Conservation (phyloP, 495 filamentous ascomycete genomes). For the Echria macrotheca region DNA sequence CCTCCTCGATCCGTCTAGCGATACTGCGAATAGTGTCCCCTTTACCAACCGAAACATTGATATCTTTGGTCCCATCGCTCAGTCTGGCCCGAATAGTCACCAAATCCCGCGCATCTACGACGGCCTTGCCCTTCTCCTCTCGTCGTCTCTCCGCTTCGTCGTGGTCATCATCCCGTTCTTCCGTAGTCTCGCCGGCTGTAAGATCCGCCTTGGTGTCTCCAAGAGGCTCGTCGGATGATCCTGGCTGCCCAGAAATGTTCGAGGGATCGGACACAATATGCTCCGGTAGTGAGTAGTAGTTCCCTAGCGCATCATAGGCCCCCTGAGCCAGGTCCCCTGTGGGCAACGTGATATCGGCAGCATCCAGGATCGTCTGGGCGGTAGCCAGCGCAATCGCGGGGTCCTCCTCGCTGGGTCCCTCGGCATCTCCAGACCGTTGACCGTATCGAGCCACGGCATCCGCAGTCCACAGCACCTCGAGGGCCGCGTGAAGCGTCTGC, state of each 20-base stretch:
- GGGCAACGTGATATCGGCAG: constrained; percentile 73
- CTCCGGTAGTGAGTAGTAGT: constrained; percentile 68
- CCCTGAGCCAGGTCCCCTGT: constrained; percentile 68
- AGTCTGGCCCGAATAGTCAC: constrained; percentile 61
- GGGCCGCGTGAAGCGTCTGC: constrained; percentile 61
- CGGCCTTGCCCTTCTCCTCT: constrained; percentile 61
- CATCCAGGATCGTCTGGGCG: constrained; percentile 73
- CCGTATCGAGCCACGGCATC: constrained; percentile 21
- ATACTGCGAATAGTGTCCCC: constrained; percentile 59
- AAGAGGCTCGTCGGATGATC: constrained; percentile 22
- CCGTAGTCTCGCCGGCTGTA: constrained; percentile 36
- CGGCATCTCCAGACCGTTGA: constrained; percentile 17
- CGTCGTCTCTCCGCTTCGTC: constrained; percentile 54
- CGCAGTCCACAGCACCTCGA: constrained; percentile 55
- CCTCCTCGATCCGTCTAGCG: constrained; percentile 56
- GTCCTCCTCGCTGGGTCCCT: constrained; percentile 26
- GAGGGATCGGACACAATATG: constrained; percentile 70
- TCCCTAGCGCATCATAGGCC: constrained; percentile 72
- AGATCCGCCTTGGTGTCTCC: constrained; percentile 41
- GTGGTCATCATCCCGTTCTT: constrained; percentile 36
- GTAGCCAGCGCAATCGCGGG: constrained; percentile 47
- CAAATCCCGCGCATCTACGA: constrained; percentile 43
- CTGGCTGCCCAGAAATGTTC: constrained; percentile 52
- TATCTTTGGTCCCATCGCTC: constrained; percentile 65
- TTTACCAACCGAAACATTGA: constrained; percentile 54